Base-by-base conservation (phyloP, 2,329 filamentous ascomycete species). In the Microsporum audouinii region DNA sequence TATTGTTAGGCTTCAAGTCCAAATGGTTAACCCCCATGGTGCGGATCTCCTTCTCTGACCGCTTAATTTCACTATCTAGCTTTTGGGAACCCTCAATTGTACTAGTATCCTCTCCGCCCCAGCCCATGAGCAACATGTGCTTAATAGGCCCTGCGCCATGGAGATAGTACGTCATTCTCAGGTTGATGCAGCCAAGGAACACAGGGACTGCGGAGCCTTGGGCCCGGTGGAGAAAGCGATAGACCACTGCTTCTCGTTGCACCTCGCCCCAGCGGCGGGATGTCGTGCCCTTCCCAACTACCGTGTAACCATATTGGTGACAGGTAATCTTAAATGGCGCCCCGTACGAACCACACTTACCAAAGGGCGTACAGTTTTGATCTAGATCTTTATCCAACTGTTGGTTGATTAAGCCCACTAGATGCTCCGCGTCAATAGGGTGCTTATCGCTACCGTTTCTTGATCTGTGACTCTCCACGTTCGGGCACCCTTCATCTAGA, bases 401-500 rank as follows among this genome's bases (percentile, higher is more conserved):
- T n/a, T 62, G 14, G 23, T 59, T 56, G 2, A 64, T 34, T 36
- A 63, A 58, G 7, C 38, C 31, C 33, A 61, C 63, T 33, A 66
- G 61, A 10, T 60, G 23, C 29, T 38, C 43, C 51, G 57, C 47
- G 41, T 17, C 38, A 38, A 61, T 61, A 33, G n/a, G 36, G 23
- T 60, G 62, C 45, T 33, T 45, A 38, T 57, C 41, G 10, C 39
- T 31, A 5, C 49, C 34, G 3, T 33, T n/a, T 7, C 29, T 41
- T 23, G 17, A 23, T 31, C 66, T 64, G 65, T 78, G 74, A 59
- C 70, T 63, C 6, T 49, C 60, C 1, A 72, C 65, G 61, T 78
- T 78, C 0, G 72, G 76, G 66, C 75, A 76, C 1, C 58, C n/a
- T 33, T 60, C 17, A 60, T 76, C 72, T 14, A 56, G 43, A 17